Percentiles rank a stretch among this genome's conserved stretches.
Evolutionary conservation across 768 basidiomycete genomes (phyloP).

Genomic region (Hygrophoropsis aurantiaca): DNA sequence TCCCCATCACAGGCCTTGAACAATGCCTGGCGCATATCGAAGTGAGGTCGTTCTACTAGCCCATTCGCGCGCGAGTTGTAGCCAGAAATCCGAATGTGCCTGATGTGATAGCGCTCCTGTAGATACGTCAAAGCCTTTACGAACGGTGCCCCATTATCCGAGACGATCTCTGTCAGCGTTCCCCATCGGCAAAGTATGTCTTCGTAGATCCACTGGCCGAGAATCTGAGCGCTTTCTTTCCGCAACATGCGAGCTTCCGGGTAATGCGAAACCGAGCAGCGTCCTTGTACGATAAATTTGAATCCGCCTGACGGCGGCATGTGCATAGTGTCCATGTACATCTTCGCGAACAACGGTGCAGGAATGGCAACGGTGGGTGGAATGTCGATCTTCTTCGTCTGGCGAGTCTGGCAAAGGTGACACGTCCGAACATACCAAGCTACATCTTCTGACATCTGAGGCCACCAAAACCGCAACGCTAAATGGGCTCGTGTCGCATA

Average conservation of each 20-base stretch:
- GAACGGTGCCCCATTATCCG: conserved; percentile 40
- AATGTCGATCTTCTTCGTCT: too few species aligned
- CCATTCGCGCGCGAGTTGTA: conserved; percentile 47
- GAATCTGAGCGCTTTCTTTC: too few species aligned
- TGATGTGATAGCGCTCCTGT: conserved; percentile 28
- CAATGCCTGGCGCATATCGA: conserved; percentile 32
- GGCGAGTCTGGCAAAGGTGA: neutral
- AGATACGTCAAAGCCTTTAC: conserved; percentile 23
- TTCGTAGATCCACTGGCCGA: neutral
- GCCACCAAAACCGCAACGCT: neutral
- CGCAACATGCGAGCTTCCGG: too few species aligned
- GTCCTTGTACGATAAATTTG: too few species aligned
- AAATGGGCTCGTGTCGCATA: conserved; percentile 26
- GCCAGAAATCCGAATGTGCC: conserved; percentile 37
- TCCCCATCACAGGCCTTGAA: conserved; percentile 34
- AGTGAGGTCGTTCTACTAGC: conserved; percentile 28
- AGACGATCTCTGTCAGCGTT: conserved; percentile 34
- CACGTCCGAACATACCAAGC: neutral
- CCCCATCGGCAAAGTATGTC: conserved; percentile 37
- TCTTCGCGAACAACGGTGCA: too few species aligned
- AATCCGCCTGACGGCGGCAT: too few species aligned
- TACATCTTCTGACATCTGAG: neutral
- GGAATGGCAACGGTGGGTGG: too few species aligned
- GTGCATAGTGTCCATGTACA: too few species aligned
- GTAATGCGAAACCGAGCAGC: too few species aligned